These are phyloP conservation scores for Prunus padus DNA, from an alignment of 306 rosid species.

Conservation along the genomic window DNA sequence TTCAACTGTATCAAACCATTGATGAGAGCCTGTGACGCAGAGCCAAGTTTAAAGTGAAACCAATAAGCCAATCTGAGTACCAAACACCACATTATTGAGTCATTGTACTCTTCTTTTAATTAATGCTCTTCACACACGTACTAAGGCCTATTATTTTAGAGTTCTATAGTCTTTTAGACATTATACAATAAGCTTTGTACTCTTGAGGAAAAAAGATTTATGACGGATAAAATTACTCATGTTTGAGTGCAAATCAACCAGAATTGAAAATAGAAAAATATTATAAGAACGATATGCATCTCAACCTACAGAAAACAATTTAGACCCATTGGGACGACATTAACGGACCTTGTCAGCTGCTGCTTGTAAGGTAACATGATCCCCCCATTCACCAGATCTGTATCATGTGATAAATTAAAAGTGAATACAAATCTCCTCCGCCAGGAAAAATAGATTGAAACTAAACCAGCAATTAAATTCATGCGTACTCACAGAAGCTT, in stretches of 20 bases:
- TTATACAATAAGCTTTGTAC: too few species aligned
- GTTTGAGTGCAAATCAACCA: background rate
- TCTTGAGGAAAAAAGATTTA: too few species aligned
- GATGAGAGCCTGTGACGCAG: too few species aligned
- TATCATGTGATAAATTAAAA: conserved; percentile 26
- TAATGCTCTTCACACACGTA: background rate
- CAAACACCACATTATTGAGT: background rate
- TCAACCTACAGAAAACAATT: background rate
- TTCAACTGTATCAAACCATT: background rate
- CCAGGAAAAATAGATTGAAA: conserved; percentile 8
- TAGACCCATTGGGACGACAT: conserved; percentile 1
- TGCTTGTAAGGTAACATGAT: conserved; percentile 93
- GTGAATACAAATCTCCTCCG: conserved; percentile 19
- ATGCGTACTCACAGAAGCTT: conserved; percentile 14
- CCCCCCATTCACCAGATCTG: conserved; percentile 98
- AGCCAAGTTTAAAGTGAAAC: background rate
- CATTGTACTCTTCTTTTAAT: background rate
- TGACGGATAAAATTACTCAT: too few species aligned
- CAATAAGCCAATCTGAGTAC: background rate
- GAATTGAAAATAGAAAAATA: background rate
- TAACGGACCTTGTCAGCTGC: conserved; percentile 77
- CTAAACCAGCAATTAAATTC: conserved; percentile 5
- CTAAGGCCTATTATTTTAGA: background rate
- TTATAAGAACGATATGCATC: background rate
- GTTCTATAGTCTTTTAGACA: background rate